Evolutionary conservation across 2,329 filamentous ascomycete species (phyloP), one percentile per base, ranked within the genome.

Genomic region (Trichophyton simii): DNA sequence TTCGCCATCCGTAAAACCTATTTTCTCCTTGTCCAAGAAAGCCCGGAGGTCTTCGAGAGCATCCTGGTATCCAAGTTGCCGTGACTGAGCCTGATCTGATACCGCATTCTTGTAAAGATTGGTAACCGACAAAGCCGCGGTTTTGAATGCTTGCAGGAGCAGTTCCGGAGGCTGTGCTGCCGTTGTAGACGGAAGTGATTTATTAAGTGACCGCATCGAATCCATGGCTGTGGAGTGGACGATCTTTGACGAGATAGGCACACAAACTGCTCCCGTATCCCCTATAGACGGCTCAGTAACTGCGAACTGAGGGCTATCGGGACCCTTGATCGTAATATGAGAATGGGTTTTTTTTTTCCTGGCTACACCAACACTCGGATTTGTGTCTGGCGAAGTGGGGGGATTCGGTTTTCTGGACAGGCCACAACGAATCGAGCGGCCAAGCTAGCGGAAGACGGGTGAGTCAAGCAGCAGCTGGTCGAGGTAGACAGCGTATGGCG

Each of bases 71-170:
- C 94, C 94, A 44, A 91, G 87, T 58, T 83, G 77, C 58, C 89
- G 85, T 55, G 90, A 85, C 68, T 86, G 86, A 58, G 86, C 81
- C 72, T 94, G 86, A 57, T 89, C 88, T 36, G 85, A 80, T 11
- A 89, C 87, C 2, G 92, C 92, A 44, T 87, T 91, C 76, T 96
- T 96, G 78, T 97, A 97, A 13, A 99, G 85, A 70, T 95, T 96
- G 57, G 94, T 97, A 61, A 97, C 91, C 4, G 91, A 95, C 38
- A 96, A 81, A 20, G 94, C 94, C 38, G 94, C 94, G 15, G 88
- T 85, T 74, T 91, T 94, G 81, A 99, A 99, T 62, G 89, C 87
- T 68, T 92, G 87, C 62, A 96, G 84, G 57, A 96, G 84, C 70
- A 78, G 73, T 68, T 79, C 78, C 2, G 77, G 74, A 50, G 77